phyloP scores from a whole-genome alignment of 2,329 filamentous ascomycete genomes.

The Fusarium udum region DNA sequence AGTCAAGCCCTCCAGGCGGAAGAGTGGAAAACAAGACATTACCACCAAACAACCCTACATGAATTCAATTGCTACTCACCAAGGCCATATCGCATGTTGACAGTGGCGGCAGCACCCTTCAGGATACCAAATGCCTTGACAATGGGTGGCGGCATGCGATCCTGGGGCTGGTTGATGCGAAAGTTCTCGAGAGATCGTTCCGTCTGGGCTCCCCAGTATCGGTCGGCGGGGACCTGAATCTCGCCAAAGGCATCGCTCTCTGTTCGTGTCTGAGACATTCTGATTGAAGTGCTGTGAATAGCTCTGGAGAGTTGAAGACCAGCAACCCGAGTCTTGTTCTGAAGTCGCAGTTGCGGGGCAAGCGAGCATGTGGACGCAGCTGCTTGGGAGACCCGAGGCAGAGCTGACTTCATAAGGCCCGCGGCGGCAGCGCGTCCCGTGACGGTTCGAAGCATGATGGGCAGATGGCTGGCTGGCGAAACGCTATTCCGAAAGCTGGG shows the following conservation, averaged over 20 bases:
- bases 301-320: constrained; percentile 38
- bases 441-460: constrained; percentile 44
- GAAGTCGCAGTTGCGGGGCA: constrained; percentile 41
- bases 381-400: constrained; percentile 41
- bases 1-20: not conserved
- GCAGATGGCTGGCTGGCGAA: constrained; percentile 28
- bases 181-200: constrained; percentile 97
- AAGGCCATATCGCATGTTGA: constrained; percentile 95
- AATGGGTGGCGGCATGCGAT: constrained; percentile 95
- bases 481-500: constrained; percentile 21
- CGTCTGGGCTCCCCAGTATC: constrained; percentile 99
- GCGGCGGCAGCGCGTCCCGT: constrained; percentile 41
- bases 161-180: constrained; percentile 98
- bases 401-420: constrained; percentile 36
- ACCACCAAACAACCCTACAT: not conserved
- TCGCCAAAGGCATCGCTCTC: constrained; percentile 99
- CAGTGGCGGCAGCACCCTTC: constrained; percentile 93
- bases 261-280: constrained; percentile 72
- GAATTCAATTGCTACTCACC: constrained; percentile 58
- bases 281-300: constrained; percentile 57
- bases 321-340: constrained; percentile 21
- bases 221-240: constrained; percentile 89
- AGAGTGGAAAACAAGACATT: not conserved
- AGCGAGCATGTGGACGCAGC: constrained; percentile 38
- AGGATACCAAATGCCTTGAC: constrained; percentile 95